Base-by-base conservation (phyloP, 768 basidiomycete genomes). In the Dendrothele bispora region DNA sequence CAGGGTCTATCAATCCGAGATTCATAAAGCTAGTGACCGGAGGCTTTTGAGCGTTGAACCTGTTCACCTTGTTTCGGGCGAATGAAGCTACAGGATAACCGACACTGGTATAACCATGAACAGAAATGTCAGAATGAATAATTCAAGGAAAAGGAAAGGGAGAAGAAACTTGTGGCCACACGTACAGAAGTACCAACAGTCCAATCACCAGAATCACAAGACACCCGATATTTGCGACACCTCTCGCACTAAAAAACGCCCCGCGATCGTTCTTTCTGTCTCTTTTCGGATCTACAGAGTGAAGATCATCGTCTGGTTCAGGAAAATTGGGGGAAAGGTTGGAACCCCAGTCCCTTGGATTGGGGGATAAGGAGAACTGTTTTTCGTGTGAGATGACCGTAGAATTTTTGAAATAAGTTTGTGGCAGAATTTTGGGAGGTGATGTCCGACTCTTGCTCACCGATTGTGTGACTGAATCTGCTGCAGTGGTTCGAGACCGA, bases 151-250 rank as follows among this genome's bases (percentile, higher is more conserved):
- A 44, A 37, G 3, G 46, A 27, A 14, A 39, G 41, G 18, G 48
- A 20, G 20, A 36, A 11, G 11, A 72, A 50, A 82, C 32, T 51
- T 81, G 48, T 12, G 86, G 26, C 58, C 30, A 35, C 38, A 77
- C 83, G 55, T 55, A 84, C 82, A 86, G 84, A 34, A 83, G 69
- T 52, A 67, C 69, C n/a, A 82, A 21, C 36, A 71, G 67, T 3
- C 69, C 74, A 1, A 65, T 46, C 4, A 63, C 71, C n/a, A 91
- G 73, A 39, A 87, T 48, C 45, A 78, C 61, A 14, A 91, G 69
- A 58, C 84, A 89, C 0, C 86, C 80, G 3, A 85, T 70, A 57
- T 91, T 91, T 3, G 72, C 72, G 37, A 88, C 54, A 8, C 87
- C 88, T 50, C 88, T 71, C 8, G 60, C 40, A 15, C 85, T 86